These are phyloP conservation scores for Podosphaera fusca DNA, from an alignment of 2,329 filamentous ascomycete genomes.

Conservation along the genomic window DNA sequence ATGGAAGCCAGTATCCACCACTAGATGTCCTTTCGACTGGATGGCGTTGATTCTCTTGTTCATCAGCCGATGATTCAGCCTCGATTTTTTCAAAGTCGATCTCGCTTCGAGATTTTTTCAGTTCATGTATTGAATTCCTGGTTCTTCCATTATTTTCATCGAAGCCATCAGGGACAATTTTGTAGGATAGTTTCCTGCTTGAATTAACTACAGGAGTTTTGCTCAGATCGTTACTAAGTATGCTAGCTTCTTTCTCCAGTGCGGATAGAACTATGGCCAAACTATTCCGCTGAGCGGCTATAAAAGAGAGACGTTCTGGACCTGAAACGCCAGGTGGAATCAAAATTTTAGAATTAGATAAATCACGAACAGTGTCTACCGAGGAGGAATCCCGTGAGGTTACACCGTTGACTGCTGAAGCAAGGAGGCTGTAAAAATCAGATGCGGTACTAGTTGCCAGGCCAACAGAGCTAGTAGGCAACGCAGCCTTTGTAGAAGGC, in stretches of 20 bases:
- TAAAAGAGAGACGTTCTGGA: slow-evolving; percentile 50
- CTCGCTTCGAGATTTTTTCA: slow-evolving; percentile 69
- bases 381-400: slow-evolving; percentile 9
- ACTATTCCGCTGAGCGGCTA: slow-evolving; percentile 56
- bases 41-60: slow-evolving; percentile 18
- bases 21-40: slow-evolving; percentile 14
- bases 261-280: slow-evolving; percentile 52
- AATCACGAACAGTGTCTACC: slow-evolving; percentile 17
- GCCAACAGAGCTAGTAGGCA: slow-evolving; percentile 13
- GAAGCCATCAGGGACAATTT: slow-evolving; percentile 13
- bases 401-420: slow-evolving; percentile 41
- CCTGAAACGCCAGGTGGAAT: slow-evolving; percentile 46
- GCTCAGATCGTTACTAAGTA: slow-evolving; percentile 22
- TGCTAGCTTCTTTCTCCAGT: slow-evolving; percentile 55
- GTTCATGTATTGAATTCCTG: slow-evolving; percentile 21
- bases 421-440: slow-evolving; percentile 60
- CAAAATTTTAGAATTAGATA: slow-evolving; percentile 35
- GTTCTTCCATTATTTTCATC: slow-evolving; percentile 10
- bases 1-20: slow-evolving; percentile 25
- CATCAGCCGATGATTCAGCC: slow-evolving; percentile 41
- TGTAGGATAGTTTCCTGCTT: slow-evolving; percentile 10
- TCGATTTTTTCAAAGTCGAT: slow-evolving; percentile 79
- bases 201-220: slow-evolving; percentile 4
- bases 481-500: slow-evolving; percentile 39
- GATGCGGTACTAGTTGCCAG: slow-evolving; percentile 22